Percentiles rank a stretch among this genome's conserved stretches.
Evolutionary conservation across 805 yeast genomes (phyloP).

Genomic region (Clavispora vitiphila): DNA sequence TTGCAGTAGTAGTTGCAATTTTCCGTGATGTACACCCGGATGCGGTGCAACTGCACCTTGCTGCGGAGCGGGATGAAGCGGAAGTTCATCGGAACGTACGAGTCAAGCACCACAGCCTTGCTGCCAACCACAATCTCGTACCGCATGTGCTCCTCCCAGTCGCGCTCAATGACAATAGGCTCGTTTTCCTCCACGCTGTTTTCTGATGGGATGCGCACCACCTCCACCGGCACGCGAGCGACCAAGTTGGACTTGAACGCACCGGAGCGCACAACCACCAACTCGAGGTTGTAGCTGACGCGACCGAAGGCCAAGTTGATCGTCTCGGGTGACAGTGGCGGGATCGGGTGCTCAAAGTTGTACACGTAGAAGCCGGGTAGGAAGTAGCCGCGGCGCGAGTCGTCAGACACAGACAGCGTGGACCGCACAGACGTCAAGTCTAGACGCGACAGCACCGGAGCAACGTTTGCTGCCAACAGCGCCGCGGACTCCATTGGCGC

Average conservation of each 20-base stretch:
- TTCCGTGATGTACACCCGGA: constrained; percentile 82
- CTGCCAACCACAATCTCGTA: constrained; percentile 91
- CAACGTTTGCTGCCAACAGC: constrained; percentile 19
- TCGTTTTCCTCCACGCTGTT: constrained; percentile 83
- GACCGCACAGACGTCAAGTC: constrained; percentile 23
- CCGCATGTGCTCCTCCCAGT: constrained; percentile 89
- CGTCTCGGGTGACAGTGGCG: constrained; percentile 78
- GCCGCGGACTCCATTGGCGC: constrained; percentile 12
- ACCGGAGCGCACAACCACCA: constrained; percentile 70
- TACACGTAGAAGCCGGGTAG: constrained; percentile 89
- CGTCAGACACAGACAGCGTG: constrained; percentile 10
- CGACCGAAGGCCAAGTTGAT: constrained; percentile 75
- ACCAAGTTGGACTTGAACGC: constrained; percentile 74
- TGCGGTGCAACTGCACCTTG: constrained; percentile 79
- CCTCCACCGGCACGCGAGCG: constrained; percentile 57
- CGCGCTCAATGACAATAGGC: constrained; percentile 84
- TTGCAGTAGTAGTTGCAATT: constrained; percentile 86
- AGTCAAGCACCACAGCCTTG: constrained; percentile 79
- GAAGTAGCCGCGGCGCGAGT: constrained; percentile 35
- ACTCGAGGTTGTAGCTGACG: constrained; percentile 66
- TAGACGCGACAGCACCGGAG: constrained; percentile 18
- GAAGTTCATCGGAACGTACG: constrained; percentile 79
- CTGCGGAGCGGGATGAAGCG: constrained; percentile 75
- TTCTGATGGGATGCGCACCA: constrained; percentile 75
- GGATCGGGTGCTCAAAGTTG: constrained; percentile 85